A percentile compares a stretch with the other conserved stretches of the same genome.
phyloP scores from a whole-genome alignment of 768 basidiomycete genomes.

The Boletus eberwhitei region DNA sequence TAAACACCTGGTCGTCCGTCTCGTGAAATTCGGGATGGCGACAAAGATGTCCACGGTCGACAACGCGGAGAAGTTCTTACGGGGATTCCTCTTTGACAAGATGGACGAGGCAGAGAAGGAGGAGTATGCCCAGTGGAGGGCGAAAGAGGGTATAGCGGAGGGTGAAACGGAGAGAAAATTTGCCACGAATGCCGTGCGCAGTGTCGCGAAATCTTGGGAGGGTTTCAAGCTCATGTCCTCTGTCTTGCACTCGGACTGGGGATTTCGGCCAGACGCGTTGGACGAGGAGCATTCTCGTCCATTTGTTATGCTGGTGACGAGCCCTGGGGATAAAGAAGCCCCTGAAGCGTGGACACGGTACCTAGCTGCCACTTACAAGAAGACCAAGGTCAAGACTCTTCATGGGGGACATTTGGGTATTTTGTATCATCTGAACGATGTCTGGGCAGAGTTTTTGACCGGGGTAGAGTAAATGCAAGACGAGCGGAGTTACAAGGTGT shows the following conservation, averaged over 20 bases:
- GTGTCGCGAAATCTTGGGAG: slow-evolving; percentile 49
- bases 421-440: slow-evolving; percentile 43
- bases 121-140: slow-evolving; percentile 39
- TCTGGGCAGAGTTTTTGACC: slow-evolving; percentile 39
- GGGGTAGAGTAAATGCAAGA: slow-evolving; percentile 12
- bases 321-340: slow-evolving; percentile 40
- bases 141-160: slow-evolving; percentile 37
- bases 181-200: slow-evolving; percentile 42
- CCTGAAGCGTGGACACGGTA: slow-evolving; percentile 46
- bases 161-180: slow-evolving; percentile 42
- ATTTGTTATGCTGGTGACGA: slow-evolving; percentile 44
- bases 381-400: slow-evolving; percentile 38
- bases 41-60: slow-evolving; percentile 37
- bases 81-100: slow-evolving; percentile 36
- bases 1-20: slow-evolving; percentile 28
- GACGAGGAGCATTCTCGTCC: slow-evolving; percentile 45
- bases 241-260: slow-evolving; percentile 52
- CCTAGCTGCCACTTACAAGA: slow-evolving; percentile 46
- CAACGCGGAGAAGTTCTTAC: slow-evolving; percentile 41
- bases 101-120: slow-evolving; percentile 38
- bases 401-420: slow-evolving; percentile 49
- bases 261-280: slow-evolving; percentile 39
- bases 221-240: slow-evolving; percentile 45
- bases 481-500: slow-evolving; percentile 11
- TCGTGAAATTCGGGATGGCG: slow-evolving; percentile 33